Evolutionary conservation across 1,139 yeast species (phyloP), one percentile per base, ranked within the genome.

Genomic region (Komagataea norvegica): DNA sequence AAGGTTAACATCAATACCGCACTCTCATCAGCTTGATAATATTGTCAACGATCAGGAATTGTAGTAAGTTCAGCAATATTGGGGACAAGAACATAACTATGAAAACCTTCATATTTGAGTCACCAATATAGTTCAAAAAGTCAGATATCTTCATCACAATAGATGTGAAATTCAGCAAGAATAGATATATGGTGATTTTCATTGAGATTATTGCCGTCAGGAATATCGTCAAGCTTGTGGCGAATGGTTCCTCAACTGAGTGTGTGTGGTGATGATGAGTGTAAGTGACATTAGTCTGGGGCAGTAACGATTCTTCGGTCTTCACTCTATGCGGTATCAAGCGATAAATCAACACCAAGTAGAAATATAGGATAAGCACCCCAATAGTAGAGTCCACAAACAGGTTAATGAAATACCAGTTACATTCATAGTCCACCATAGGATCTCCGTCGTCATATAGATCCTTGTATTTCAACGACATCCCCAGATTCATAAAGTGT

Each of bases 311-410:
- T 19, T 83, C 83, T 21, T 64, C 56, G 1, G 94, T 94, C 56
- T 91, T 91, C 52, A 84, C 78, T 3, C 97, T 97, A 34, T 93
- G 80, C 38, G 82, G 79, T 6, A 87, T 80, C 9, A 74, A 55
- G 27, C 62, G 52, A 49, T 72, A 77, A 1, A 74, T 60, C 15
- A 64, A 41, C 35, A 64, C 61, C 13, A 81, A 62, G 30, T 66
- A 60, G 15, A 57, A 58, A 77, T 83, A 88, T 29, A 91, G 67
- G 4, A 89, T 72, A 18, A 93, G 93, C 3, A 88, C 94, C 0
- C 98, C 98, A n/a, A 89, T 71, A 0, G 98, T 91, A 31, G 97
- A 89, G 59, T 91, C 98, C 56, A 89, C 74, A 16, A 89, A 70
- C 30, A 89, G 75, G 54, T 85, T 91, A 39, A 91, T 67, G 54